A percentile compares a stretch with the other conserved stretches of the same genome.
Evolutionary conservation across 208 protist genomes (phyloP).

Genomic region (Blechomonas ayalai): DNA sequence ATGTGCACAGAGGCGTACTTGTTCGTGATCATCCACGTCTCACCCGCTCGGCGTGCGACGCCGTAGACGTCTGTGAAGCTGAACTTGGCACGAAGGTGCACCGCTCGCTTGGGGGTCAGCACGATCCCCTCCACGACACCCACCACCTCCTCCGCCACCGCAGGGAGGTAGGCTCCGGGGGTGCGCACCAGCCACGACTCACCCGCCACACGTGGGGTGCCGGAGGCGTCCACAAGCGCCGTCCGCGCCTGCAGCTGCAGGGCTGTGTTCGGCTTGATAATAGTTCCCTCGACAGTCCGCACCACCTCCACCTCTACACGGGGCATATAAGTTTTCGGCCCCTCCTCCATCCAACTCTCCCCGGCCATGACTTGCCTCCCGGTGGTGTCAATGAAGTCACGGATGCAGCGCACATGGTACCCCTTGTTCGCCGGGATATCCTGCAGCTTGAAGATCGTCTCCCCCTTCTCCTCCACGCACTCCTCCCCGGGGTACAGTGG

Average conservation of each 20-base stretch:
- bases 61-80: slow-evolving; percentile 86
- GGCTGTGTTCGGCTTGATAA: slow-evolving; percentile 84
- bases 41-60: slow-evolving; percentile 61
- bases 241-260: slow-evolving; percentile 71
- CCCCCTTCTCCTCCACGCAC: slow-evolving; percentile 19
- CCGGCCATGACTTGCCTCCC: slow-evolving; percentile 42
- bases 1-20: slow-evolving; percentile 81
- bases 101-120: slow-evolving; percentile 61
- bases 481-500: slow-evolving; percentile 89
- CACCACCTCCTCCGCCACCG: slow-evolving; percentile 82
- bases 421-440: slow-evolving; percentile 78
- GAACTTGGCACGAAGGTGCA: slow-evolving; percentile 72
- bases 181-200: slow-evolving; percentile 86
- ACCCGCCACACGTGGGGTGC: slow-evolving; percentile 53
- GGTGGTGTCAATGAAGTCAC: slow-evolving; percentile 40
- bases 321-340: slow-evolving; percentile 89
- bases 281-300: slow-evolving; percentile 38
- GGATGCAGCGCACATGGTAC: slow-evolving; percentile 76
- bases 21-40: slow-evolving; percentile 85
- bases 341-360: slow-evolving; percentile 88
- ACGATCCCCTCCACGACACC: slow-evolving; percentile 56
- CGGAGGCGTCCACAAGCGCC: slow-evolving; percentile 71
- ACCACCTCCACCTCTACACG: slow-evolving; percentile 79
- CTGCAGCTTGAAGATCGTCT: slow-evolving; percentile 51
- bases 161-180: slow-evolving; percentile 82